Conservation (phyloP, 2,329 filamentous ascomycete species). For the Mycosphaerella arachidis region DNA sequence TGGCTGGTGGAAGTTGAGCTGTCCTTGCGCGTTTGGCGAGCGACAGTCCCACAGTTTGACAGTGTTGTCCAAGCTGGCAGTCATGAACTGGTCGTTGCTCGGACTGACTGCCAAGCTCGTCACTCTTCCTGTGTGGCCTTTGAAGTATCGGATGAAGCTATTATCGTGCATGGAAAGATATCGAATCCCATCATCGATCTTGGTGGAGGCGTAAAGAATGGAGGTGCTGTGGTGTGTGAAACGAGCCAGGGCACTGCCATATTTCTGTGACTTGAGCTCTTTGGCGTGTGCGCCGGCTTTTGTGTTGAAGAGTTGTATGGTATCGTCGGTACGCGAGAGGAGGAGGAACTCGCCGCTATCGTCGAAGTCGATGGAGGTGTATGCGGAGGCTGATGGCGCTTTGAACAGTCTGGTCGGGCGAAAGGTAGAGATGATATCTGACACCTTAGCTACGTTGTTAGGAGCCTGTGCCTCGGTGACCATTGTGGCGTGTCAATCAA, state of each 20-base stretch:
- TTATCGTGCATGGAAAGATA: slow-evolving; percentile 93
- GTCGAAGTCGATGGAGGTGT: slow-evolving; percentile 93
- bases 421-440: slow-evolving; percentile 72
- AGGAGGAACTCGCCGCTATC: slow-evolving; percentile 90
- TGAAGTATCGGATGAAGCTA: slow-evolving; percentile 92
- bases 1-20: slow-evolving; percentile 73
- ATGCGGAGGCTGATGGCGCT: slow-evolving; percentile 50
- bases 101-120: slow-evolving; percentile 82
- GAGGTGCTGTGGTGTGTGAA: slow-evolving; percentile 90
- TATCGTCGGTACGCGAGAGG: slow-evolving; percentile 88
- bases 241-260: slow-evolving; percentile 86
- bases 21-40: slow-evolving; percentile 73
- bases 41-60: slow-evolving; percentile 85
- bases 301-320: slow-evolving; percentile 91
- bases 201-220: slow-evolving; percentile 93
- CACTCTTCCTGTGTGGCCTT: slow-evolving; percentile 79
- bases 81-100: slow-evolving; percentile 84
- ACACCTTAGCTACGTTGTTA: slow-evolving; percentile 54
- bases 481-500: slow-evolving; percentile 14
- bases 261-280: slow-evolving; percentile 89
- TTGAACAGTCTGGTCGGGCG: slow-evolving; percentile 60
- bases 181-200: slow-evolving; percentile 83
- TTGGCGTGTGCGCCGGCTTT: slow-evolving; percentile 87
- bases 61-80: slow-evolving; percentile 84
- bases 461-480: slow-evolving; percentile 24